Base-by-base conservation (phyloP, 2,329 filamentous ascomycete genomes). In the Cytospora schulzeri region DNA sequence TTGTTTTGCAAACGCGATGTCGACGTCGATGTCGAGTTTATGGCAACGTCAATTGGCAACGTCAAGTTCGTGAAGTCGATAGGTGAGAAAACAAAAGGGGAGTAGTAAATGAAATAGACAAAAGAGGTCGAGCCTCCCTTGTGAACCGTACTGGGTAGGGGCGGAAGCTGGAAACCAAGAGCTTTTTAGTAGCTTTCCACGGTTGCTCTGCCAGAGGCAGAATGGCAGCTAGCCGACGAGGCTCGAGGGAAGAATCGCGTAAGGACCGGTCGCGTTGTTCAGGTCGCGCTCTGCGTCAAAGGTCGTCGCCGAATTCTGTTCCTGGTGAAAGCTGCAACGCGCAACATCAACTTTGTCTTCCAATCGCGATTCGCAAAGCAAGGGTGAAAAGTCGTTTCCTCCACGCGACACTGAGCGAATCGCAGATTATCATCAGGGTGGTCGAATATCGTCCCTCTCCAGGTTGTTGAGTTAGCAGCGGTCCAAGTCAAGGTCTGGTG, bases 321-420 rank as follows among this genome's bases (percentile, higher is more conserved):
- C 22, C 41, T 48, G 45, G 41, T 22, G n/a, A 48, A 22, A 24
- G 8, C n/a, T 22, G 31, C 11, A 24, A 15, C 9, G 41, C 45
- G 45, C 45, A 24, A 48, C 9, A 48, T 48, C 45, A 24, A 48
- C n/a, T 48, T 24, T 19, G n/a, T 24, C 45, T 48, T 24, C 4
- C 11, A 48, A 19, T 48, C 45, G 45, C 45, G 45, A 24, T 48
- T n/a, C 45, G 45, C 45, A n/a, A 24, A 48, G 29, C 4, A 48
- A 11, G 22, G 38, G 17, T 41, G 2, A 9, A 12, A 48, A 24
- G 31, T 51, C 15, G 35, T 55, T 28, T 41, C 50, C 29, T 51
- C 28, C 33, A 62, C 17, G 52, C 60, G 38, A 38, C n/a, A n/a
- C 52, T 55, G 38, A 24, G 22, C 55, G 59, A 50, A 52, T 56